A percentile compares a stretch with the other conserved stretches of the same genome.
Evolutionary conservation across 768 basidiomycete species (phyloP).

Genomic region (Sarcodon sp.): DNA sequence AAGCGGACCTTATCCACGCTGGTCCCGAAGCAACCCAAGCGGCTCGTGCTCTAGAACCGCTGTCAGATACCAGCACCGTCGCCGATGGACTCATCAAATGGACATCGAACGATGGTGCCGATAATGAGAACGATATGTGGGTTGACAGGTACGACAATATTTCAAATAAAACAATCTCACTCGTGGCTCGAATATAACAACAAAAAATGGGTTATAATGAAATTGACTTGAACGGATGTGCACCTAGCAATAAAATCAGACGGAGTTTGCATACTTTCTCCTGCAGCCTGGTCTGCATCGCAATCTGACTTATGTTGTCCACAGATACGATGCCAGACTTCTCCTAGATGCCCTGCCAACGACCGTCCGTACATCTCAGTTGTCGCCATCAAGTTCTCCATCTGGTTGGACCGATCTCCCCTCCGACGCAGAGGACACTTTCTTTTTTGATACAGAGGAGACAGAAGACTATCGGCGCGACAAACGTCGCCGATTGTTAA

Average conservation of each 20-base stretch:
- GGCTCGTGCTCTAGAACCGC: too few relatives aligned
- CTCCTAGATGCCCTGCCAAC: conserved; percentile 42
- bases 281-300: not conserved
- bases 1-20: conserved; percentile 54
- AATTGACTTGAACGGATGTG: conserved; percentile 4
- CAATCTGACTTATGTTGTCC: not conserved
- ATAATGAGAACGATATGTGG: conserved; percentile 36
- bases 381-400: conserved; percentile 25
- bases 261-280: conserved; percentile 9
- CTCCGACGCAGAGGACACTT: conserved; percentile 77
- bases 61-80: not conserved
- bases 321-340: conserved; percentile 74
- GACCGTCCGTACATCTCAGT: not conserved
- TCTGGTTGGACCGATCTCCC: conserved; percentile 77
- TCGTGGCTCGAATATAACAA: conserved; percentile 1
- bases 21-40: conserved; percentile 24
- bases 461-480: conserved; percentile 51
- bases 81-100: conserved; percentile 22
- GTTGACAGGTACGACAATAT: conserved; percentile 65
- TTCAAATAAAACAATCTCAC: not conserved
- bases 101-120: conserved; percentile 2
- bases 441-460: conserved; percentile 63
- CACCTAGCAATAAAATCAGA: conserved; percentile 9
- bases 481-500: conserved; percentile 53
- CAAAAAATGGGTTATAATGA: not conserved